Evolutionary conservation across 2,329 filamentous ascomycete species (phyloP), one percentile per base, ranked within the genome.

Genomic region (Colletotrichum trifolii): DNA sequence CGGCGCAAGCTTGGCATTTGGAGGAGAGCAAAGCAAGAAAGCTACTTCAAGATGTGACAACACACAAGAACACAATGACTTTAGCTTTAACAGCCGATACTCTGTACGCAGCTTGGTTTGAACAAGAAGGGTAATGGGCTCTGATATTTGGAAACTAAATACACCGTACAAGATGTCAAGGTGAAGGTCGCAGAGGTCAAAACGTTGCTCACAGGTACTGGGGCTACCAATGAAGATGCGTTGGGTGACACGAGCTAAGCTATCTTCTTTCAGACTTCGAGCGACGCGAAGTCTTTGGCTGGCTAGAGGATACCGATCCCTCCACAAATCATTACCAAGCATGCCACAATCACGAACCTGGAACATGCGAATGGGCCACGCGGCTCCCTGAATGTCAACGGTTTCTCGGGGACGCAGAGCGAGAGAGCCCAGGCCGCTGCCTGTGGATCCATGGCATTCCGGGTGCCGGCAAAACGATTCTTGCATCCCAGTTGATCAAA

Each of bases 361-460:
- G 50, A 0, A 60, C 61, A 0, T 59, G 61, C 8, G 43, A 54
- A 1, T 60, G 61, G 61, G 43, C 38, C 1, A n/a, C 9, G 3
- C 42, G 49, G 0, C 34, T 35, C 4, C 10, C 54, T 1, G 36
- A 54, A 4, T 64, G 61, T 48, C 0, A 10, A 0, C 1, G 9
- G 0, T 60, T 54, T 7, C 12, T 43, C 0, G 9, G 2, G 1
- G 55, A 25, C 25, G 25, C 25, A 42, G 1, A 9, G 9, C 1
- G 8, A 9, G 2, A 38, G 3, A 5, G 25, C 25, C 25, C 25
- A 25, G 25, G 5, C 25, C 25, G 1, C 1, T 60, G 55, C 2
- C 15, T 64, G 1, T 64, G 61, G 48, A 25, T 60, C 0, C 61
- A 60, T 3, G 61, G 61, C 0, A 64, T 60, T 2, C 61, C 61